A percentile compares a stretch with the other conserved stretches of the same genome.
These are phyloP conservation scores for Sarcodon aspratus DNA, from an alignment of 768 basidiomycete genomes.

Conservation along the genomic window DNA sequence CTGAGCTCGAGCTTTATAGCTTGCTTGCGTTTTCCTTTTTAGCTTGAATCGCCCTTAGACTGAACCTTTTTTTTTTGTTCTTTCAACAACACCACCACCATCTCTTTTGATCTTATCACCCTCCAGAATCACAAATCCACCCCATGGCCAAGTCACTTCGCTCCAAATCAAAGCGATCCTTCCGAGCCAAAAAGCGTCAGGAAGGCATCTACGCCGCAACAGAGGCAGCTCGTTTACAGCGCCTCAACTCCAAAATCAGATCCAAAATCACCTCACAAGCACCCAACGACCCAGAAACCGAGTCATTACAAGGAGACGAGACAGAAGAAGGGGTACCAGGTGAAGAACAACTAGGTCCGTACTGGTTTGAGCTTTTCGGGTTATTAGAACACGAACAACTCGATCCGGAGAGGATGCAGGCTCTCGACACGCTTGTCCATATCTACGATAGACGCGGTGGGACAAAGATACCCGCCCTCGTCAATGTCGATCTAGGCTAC, in stretches of 20 bases:
- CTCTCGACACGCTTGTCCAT: not conserved
- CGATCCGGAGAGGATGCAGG: not conserved
- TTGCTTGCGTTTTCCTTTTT: too few relatives aligned
- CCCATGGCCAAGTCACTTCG: conserved; percentile 76
- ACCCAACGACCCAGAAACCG: conserved; percentile 19
- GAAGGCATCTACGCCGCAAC: conserved; percentile 63
- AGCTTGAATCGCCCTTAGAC: too few relatives aligned
- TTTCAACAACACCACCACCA: too few relatives aligned
- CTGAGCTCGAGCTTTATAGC: too few relatives aligned
- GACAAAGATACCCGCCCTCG: too few relatives aligned
- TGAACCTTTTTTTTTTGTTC: too few relatives aligned
- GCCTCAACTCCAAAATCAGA: conserved; percentile 57
- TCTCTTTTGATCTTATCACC: not conserved
- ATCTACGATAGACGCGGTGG: too few relatives aligned
- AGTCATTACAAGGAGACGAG: conserved; percentile 21
- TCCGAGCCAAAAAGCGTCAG: conserved; percentile 69
- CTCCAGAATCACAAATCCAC: not conserved
- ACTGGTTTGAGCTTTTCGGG: conserved; percentile 20
- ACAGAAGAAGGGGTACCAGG: conserved; percentile 6
- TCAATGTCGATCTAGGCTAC: too few relatives aligned
- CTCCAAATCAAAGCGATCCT: conserved; percentile 72
- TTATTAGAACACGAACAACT: conserved; percentile 25
- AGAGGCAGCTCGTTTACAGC: conserved; percentile 65
- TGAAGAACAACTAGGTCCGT: conserved; percentile 49
- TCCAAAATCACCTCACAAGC: conserved; percentile 31